Evolutionary conservation across 768 basidiomycete species (phyloP), one percentile per base, ranked within the genome.

Genomic region (Neoboletus magnificus): DNA sequence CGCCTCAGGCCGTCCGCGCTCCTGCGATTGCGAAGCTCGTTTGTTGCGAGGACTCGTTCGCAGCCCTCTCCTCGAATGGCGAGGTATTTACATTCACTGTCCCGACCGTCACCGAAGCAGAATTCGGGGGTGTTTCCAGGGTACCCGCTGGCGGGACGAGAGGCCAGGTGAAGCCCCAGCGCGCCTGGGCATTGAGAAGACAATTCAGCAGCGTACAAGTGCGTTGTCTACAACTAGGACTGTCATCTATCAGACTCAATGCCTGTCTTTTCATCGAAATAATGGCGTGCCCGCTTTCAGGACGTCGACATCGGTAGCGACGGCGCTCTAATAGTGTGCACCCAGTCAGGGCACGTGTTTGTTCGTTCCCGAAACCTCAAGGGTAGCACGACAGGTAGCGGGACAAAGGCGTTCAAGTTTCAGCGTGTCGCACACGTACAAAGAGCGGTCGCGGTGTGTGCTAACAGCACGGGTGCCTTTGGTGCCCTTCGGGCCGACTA

Each of bases 261-360:
- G 3, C 20, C 13, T 16, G 9, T 16, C 46, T 29, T 18, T 30
- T 23, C 39, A 3, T 40, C 48, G 18, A 37, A 11, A 47, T 13
- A 12, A 45, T 22, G 57, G 37, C 32, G 27, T 50, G 59, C 41
- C 33, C 23, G 20, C 22, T 45, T 37, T 48, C 61, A 89, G 86
- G 96, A 98, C 62, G 89, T 96, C 10, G 93, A 93, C 0, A 77
- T 98, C 15, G 92, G 93, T 20, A 76, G 85, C 1, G 93, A 97
- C 59, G 92, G 94, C 5, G 83, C 88, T 16, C 82, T 97, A 65
- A 87, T 97, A 66, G 80, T 98, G 44, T 97, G 92, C 73, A 98
- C 96, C 2, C 85, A 89, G 58, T 95, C 96, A 5, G 96, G 96
- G 0, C 94, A 98, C 63, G 94, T 96, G 32, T 98, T 89, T 66